Evolutionary conservation across 306 rosid genomes (phyloP).

Genomic region (Spatholobus suberectus): DNA sequence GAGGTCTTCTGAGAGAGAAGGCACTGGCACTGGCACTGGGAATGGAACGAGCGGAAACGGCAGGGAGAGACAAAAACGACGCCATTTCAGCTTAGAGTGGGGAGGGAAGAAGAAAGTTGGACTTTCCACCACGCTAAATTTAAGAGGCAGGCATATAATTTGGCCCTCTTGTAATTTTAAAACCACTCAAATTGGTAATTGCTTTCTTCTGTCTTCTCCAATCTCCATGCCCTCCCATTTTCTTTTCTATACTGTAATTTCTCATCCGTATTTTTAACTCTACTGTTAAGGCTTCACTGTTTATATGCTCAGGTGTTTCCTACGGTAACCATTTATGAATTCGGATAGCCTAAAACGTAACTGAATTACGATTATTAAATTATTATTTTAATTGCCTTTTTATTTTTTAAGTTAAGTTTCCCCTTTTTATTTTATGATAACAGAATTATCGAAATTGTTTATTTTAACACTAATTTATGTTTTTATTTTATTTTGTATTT

Average conservation of each 20-base stretch:
- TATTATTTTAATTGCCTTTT: neutral
- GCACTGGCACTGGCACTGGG: constrained; percentile 36
- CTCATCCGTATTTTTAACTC: neutral
- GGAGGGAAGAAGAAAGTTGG: too few species aligned
- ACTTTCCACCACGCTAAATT: neutral
- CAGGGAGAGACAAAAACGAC: constrained; percentile 61
- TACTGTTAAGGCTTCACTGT: neutral
- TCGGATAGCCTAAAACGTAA: too few species aligned
- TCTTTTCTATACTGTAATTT: neutral
- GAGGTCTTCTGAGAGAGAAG: constrained; percentile 43
- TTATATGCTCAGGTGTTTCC: too few species aligned
- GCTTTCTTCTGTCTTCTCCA: neutral
- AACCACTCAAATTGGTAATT: constrained; percentile 7
- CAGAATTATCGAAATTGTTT: too few species aligned
- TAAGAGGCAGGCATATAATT: neutral
- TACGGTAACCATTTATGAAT: too few species aligned
- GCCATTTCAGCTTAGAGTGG: constrained; percentile 50
- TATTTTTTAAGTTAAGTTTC: too few species aligned
- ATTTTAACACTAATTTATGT: too few species aligned
- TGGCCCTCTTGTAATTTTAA: neutral
- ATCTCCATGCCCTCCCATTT: neutral
- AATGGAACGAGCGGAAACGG: constrained; percentile 51
- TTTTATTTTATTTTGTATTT: too few species aligned
- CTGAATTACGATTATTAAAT: neutral
- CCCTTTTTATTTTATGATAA: neutral